Evolutionary conservation across 2,329 filamentous ascomycete genomes (phyloP).

Genomic region (Myriangium duriaei): DNA sequence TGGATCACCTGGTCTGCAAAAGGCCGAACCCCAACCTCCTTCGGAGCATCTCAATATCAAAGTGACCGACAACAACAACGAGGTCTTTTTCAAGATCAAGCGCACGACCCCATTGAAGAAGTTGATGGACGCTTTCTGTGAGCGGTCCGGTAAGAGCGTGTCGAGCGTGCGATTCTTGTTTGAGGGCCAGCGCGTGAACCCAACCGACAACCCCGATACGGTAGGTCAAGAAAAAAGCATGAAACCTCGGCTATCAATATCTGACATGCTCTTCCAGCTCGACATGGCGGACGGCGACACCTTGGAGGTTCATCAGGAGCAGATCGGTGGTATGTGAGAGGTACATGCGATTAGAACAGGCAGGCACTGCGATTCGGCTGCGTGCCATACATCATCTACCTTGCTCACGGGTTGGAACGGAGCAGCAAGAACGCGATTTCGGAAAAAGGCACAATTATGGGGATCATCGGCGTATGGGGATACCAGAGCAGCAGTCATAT

Average conservation of each 20-base stretch:
- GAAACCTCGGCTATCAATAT: not conserved
- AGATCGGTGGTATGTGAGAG: slow-evolving; percentile 65
- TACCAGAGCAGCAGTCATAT: no score
- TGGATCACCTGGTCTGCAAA: slow-evolving; percentile 22
- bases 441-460: no score
- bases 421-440: no score
- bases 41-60: slow-evolving; percentile 96
- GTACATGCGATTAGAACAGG: no score
- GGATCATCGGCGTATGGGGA: no score
- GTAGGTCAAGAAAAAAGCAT: slow-evolving; percentile 44
- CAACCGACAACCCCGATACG: slow-evolving; percentile 77
- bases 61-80: slow-evolving; percentile 98
- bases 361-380: no score
- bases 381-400: no score
- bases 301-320: slow-evolving; percentile 94
- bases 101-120: slow-evolving; percentile 90
- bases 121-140: slow-evolving; percentile 96
- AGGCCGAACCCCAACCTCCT: slow-evolving; percentile 34
- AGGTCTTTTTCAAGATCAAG: slow-evolving; percentile 99
- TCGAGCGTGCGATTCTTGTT: slow-evolving; percentile 87
- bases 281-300: slow-evolving; percentile 96
- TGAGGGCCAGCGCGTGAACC: slow-evolving; percentile 84
- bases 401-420: no score
- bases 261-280: slow-evolving; percentile 44
- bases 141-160: slow-evolving; percentile 79